phyloP scores from a whole-genome alignment of 306 rosid species.

The Vigna reflexopilosa region DNA sequence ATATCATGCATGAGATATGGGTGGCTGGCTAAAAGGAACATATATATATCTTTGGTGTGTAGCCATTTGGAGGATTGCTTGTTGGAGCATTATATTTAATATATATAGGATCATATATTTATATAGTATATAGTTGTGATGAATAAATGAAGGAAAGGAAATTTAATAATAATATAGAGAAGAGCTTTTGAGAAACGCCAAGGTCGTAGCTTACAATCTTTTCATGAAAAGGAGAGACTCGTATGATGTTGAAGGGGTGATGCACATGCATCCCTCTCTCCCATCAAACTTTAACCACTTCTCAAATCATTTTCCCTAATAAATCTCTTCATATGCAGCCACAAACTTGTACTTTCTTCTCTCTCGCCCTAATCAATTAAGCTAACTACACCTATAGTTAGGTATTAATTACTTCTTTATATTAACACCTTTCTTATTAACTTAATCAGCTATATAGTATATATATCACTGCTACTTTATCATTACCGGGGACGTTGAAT shows the following conservation, averaged over 20 bases:
- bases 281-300: slow-evolving; percentile 56
- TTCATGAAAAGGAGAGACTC: slow-evolving; percentile 84
- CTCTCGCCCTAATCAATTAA: background rate
- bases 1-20: slow-evolving; percentile 57
- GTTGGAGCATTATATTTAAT: slow-evolving; percentile 54
- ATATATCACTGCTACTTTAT: too few relatives aligned
- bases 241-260: slow-evolving; percentile 64
- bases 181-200: slow-evolving; percentile 59
- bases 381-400: too few relatives aligned
- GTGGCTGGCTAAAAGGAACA: slow-evolving; percentile 26
- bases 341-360: slow-evolving; percentile 48
- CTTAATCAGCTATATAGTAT: slow-evolving; percentile 34
- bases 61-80: slow-evolving; percentile 48
- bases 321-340: slow-evolving; percentile 50
- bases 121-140: slow-evolving; percentile 43
- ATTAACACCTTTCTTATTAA: background rate
- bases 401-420: too few relatives aligned
- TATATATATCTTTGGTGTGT: slow-evolving; percentile 44
- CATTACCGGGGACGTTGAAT: background rate
- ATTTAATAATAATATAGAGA: slow-evolving; percentile 38
- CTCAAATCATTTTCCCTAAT: slow-evolving; percentile 56
- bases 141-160: slow-evolving; percentile 33
- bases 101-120: background rate
- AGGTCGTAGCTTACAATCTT: slow-evolving; percentile 61
- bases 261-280: slow-evolving; percentile 86